Evolutionary conservation across 176 grass and related monocot genomes (phyloP), one percentile per base, ranked within the genome.

Genomic region (Carex littledalei): DNA sequence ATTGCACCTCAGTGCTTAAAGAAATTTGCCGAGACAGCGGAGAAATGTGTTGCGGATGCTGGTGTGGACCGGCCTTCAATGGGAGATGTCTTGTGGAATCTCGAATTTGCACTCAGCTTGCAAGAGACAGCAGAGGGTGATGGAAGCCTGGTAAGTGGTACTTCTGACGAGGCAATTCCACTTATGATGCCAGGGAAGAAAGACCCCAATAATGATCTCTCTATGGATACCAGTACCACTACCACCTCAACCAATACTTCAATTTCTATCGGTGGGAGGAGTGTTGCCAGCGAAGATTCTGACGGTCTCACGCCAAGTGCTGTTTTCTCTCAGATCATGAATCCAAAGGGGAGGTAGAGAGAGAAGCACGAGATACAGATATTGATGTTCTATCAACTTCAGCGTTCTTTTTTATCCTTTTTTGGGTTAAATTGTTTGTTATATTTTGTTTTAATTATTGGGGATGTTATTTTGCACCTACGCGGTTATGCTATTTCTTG

Each of bases 251-350:
- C 90, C 43, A 83, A 29, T 65, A 94, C 94, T 45, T 90, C 90
- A 1, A 85, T 94, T 59, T 94, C 91, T 87, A 94, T 94, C 57
- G 92, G 92, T 1, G 94, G 91, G n/a, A 90, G 84, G 41, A 97
- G 94, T 58, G 63, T 97, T 1, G 87, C 84, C 0, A 97, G 94
- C 32, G 87, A 92, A 13, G 94, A 97, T 52, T 94, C 94, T 0
- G 92, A 92, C 0, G 88, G 94, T 78, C 76, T 97, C 87, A 97
- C 94, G 1, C 90, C 94, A 3, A 97, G 92, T 21, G 94, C 90
- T 12, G 92, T 97, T 47, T 97, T 97, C 92, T 97, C 94, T 3
- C 92, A 97, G 94, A 97, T 97, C 88, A 89, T 97, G 94, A 92
- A 97, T 85, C 94, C 94, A 34, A 97, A 92, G 85, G 94, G 94